Evolutionary conservation across 1,284 basidiomycete species (phyloP).

Genomic region (Moniliophthora roreri): DNA sequence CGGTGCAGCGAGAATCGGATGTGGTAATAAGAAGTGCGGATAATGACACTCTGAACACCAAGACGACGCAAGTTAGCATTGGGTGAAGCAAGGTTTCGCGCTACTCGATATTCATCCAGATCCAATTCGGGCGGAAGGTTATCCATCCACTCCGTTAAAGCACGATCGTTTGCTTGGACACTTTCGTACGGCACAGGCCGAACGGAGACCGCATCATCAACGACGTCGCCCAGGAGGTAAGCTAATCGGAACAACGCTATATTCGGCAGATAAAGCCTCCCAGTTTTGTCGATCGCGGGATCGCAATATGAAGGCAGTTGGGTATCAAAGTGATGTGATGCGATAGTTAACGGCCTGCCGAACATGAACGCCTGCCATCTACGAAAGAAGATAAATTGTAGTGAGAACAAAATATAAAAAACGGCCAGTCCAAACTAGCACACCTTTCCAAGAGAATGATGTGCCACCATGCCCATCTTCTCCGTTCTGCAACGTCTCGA

Average conservation of each 20-base stretch:
- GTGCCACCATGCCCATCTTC: constrained; percentile 87
- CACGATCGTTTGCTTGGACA: constrained; percentile 68
- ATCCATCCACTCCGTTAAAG: constrained; percentile 70
- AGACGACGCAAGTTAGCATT: constrained; percentile 55
- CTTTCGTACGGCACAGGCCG: constrained; percentile 71
- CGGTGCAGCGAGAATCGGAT: constrained; percentile 81
- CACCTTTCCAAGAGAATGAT: constrained; percentile 74
- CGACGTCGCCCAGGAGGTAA: constrained; percentile 76
- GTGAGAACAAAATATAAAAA: constrained; percentile 14
- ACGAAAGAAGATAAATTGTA: constrained; percentile 15
- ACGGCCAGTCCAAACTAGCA: constrained; percentile 22
- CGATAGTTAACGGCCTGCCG: constrained; percentile 71
- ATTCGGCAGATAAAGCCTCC: constrained; percentile 68
- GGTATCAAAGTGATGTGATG: constrained; percentile 79
- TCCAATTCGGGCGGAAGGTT: constrained; percentile 68
- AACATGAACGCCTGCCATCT: constrained; percentile 86
- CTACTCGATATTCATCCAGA: constrained; percentile 71
- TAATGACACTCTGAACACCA: constrained; percentile 76
- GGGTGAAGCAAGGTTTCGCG: constrained; percentile 62
- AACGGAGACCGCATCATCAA: constrained; percentile 78
- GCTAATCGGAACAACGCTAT: constrained; percentile 72
- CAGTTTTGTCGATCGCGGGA: constrained; percentile 55
- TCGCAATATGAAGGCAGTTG: constrained; percentile 67
- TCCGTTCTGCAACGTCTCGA: constrained; percentile 65
- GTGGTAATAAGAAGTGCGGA: constrained; percentile 73